Base-by-base conservation (phyloP, 2,329 filamentous ascomycete genomes). In the Colletotrichum sp. region DNA sequence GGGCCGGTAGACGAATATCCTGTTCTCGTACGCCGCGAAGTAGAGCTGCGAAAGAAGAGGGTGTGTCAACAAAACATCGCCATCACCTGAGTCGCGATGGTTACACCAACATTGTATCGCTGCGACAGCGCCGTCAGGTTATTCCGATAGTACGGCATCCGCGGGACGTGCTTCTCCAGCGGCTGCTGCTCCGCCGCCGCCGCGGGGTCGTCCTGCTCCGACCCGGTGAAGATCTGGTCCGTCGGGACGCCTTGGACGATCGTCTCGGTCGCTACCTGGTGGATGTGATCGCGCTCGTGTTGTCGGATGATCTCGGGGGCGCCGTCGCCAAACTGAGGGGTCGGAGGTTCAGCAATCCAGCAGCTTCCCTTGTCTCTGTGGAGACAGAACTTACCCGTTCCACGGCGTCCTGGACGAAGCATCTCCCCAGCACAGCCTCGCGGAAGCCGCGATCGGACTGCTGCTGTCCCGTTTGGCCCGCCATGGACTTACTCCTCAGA, bases 111-210 rank as follows among this genome's bases (percentile, higher is more conserved):
- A 80, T 93, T 92, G 80, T 89, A 89, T 56, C 82, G 83, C 77
- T 92, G 90, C 1, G 91, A 93, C 15, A 93, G 83, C 2, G 87
- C 88, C 3, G 90, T 91, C 71, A 93, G 83, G 76, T 92, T 93
- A 76, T 89, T 87, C 18, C 91, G 86, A 78, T 83, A 88, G 18
- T 76, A 73, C 55, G 87, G 84, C 18, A 84, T 79, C 28, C 43
- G 66, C 8, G 82, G 82, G 21, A 78, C 73, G 36, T 60, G 71
- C 56, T 38, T 76, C 66, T 78, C 77, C 9, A 76, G 38, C 3
- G 71, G 28, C 34, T 48, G 66, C n/a, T 62, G 24, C 18, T 43
- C 52, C n/a, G 18, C 2, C 38, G 38, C 9, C 18, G 38, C 38
- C 38, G 70, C 38, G 18, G 30, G 67, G 30, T 24, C 21, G 5